Evolutionary conservation across 1,139 yeast species (phyloP).

Genomic region (Saccharomycopsis crataegensis): DNA sequence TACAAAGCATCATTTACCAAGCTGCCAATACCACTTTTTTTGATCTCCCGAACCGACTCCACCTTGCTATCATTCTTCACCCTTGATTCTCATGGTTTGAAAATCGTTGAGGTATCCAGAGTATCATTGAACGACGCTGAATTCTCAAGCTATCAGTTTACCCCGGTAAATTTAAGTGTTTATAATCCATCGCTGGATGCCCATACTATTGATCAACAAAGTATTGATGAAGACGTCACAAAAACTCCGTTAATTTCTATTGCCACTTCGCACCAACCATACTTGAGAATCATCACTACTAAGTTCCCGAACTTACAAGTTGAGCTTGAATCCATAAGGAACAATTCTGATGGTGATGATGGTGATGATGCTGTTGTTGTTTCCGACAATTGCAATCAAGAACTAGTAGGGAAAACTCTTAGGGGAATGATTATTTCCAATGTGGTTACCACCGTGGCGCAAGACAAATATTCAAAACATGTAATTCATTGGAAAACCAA

Average conservation of each 20-base stretch:
- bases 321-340: neutral
- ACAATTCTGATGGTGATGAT: constrained; percentile 11
- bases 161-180: constrained; percentile 44
- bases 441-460: constrained; percentile 56
- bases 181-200: constrained; percentile 2
- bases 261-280: constrained; percentile 73
- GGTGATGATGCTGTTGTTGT: neutral
- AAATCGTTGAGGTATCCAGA: constrained; percentile 33
- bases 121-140: constrained; percentile 70
- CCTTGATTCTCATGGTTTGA: neutral
- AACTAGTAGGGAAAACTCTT: constrained; percentile 19
- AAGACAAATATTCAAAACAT: constrained; percentile 62
- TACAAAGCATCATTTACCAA: constrained; percentile 7
- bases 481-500: constrained; percentile 36
- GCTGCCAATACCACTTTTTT: constrained; percentile 30
- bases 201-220: neutral
- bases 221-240: constrained; percentile 20
- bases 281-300: constrained; percentile 55
- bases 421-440: constrained; percentile 47
- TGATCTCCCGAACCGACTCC: constrained; percentile 54
- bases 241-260: constrained; percentile 37
- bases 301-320: constrained; percentile 31
- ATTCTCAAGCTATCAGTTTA: constrained; percentile 60
- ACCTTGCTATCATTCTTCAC: constrained; percentile 47
- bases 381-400: neutral